phyloP scores from a whole-genome alignment of 352 stramenopile genomes.

The Pythium brassicae region DNA sequence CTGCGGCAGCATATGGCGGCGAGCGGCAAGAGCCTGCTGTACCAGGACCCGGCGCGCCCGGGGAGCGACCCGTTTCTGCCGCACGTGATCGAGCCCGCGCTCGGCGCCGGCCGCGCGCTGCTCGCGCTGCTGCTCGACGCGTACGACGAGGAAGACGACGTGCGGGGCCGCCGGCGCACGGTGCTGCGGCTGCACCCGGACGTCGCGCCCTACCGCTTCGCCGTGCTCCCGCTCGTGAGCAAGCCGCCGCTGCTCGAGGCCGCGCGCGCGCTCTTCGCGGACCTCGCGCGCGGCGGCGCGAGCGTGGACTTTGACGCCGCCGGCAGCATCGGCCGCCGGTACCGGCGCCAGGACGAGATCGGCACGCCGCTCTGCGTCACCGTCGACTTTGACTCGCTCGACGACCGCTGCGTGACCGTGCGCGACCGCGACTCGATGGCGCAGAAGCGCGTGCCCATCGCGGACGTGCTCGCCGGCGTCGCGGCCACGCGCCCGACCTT shows the following conservation, averaged over 20 bases:
- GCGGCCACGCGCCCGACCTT: slow-evolving; percentile 8
- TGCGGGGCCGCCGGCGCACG: slow-evolving; percentile 68
- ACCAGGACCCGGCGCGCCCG: slow-evolving; percentile 41
- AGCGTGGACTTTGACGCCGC: slow-evolving; percentile 91
- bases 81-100: slow-evolving; percentile 92
- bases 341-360: slow-evolving; percentile 96
- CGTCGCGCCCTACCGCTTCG: slow-evolving; percentile 92
- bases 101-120: slow-evolving; percentile 91
- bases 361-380: slow-evolving; percentile 97
- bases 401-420: slow-evolving; percentile 95
- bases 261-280: slow-evolving; percentile 88
- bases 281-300: slow-evolving; percentile 73
- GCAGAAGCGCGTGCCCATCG: slow-evolving; percentile 92
- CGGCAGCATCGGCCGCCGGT: slow-evolving; percentile 87
- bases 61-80: slow-evolving; percentile 89
- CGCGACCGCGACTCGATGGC: slow-evolving; percentile 95
- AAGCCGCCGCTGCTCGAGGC: slow-evolving; percentile 92
- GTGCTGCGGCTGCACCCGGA: slow-evolving; percentile 92
- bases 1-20: slow-evolving; percentile 93
- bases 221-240: slow-evolving; percentile 93
- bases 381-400: slow-evolving; percentile 96
- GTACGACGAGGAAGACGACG: slow-evolving; percentile 92
- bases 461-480: slow-evolving; percentile 65
- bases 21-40: slow-evolving; percentile 88
- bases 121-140: slow-evolving; percentile 93